Evolutionary conservation across 2,329 filamentous ascomycete species (phyloP), one percentile per base, ranked within the genome.

Genomic region (Exophiala mesophila): DNA sequence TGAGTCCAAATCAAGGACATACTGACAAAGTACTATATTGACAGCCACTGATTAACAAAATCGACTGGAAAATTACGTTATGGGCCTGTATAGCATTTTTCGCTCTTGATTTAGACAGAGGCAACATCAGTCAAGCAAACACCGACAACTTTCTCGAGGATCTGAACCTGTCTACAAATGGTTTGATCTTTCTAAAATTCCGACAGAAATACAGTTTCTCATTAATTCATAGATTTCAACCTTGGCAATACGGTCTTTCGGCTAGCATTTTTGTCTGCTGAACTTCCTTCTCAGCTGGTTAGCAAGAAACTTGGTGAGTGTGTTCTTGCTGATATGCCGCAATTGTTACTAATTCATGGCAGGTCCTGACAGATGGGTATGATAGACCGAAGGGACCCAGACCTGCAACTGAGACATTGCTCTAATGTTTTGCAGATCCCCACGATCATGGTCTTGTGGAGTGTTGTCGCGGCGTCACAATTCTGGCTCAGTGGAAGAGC

Each of bases 201-300:
- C 23, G 6, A 26, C 23, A 7, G n/a, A n/a, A 26, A 7, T 26
- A 26, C 23, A 26, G 6, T 26, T 12, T 26, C 7, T 7, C 23
- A 26, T n/a, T n/a, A n/a, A 26, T 26, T 12, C 12, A 7, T 12
- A 26, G 23, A 26, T 26, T 26, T 26, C 23, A 26, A 26, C 23
- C 12, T 26, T 6, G 23, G 23, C 23, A 26, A 26, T 23, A 78
- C 76, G 0, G 72, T 79, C 23, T 74, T 74, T 52, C 66, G 74
- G 5, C 42, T 78, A 8, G 68, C 59, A 36, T 78, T 77, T 54
- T 55, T 78, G 9, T 54, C 59, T 12, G 68, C 73, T 2, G 74
- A 78, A 52, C 62, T 80, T 0, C 77, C 77, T 0, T 76, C 73
- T 0, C 75, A 80, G 53, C 61, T 80, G 19, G 65, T 78, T 34